These are phyloP conservation scores for Telopea speciosissima DNA, from an alignment of 177 flowering plant genomes.

Conservation along the genomic window DNA sequence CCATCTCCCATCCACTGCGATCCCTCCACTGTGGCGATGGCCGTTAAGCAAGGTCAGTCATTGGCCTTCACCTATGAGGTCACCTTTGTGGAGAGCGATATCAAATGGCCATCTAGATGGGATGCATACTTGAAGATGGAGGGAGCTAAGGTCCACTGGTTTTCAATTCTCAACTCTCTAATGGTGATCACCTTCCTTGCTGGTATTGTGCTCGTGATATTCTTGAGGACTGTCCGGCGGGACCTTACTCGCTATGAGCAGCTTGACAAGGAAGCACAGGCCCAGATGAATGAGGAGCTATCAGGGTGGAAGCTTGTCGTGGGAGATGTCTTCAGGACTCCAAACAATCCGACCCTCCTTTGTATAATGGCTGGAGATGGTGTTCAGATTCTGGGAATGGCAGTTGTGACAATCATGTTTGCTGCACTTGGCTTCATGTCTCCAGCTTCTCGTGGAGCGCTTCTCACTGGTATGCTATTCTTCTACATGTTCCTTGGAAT, in stretches of 20 bases:
- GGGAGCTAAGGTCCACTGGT: slow-evolving; percentile 72
- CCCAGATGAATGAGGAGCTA: slow-evolving; percentile 80
- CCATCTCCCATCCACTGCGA: slow-evolving; percentile 49
- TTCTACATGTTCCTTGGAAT: slow-evolving; percentile 68
- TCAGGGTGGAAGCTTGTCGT: slow-evolving; percentile 84
- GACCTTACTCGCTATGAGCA: slow-evolving; percentile 79
- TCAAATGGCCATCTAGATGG: slow-evolving; percentile 80
- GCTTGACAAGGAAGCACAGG: slow-evolving; percentile 80
- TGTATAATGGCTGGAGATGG: slow-evolving; percentile 78
- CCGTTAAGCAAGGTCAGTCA: slow-evolving; percentile 51
- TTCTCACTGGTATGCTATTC: slow-evolving; percentile 58
- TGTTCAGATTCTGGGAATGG: slow-evolving; percentile 73
- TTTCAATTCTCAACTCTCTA: slow-evolving; percentile 63
- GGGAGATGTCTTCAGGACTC: slow-evolving; percentile 73
- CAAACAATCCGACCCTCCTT: slow-evolving; percentile 42
- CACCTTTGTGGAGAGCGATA: slow-evolving; percentile 50
- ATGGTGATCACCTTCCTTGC: slow-evolving; percentile 77
- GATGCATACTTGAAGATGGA: slow-evolving; percentile 79
- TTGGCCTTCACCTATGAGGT: slow-evolving; percentile 58
- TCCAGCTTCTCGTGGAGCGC: slow-evolving; percentile 72
- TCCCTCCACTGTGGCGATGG: slow-evolving; percentile 48
- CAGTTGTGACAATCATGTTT: slow-evolving; percentile 63
- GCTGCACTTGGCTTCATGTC: slow-evolving; percentile 83
- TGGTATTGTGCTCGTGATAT: slow-evolving; percentile 72
- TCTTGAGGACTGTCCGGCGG: slow-evolving; percentile 65